Conservation (phyloP, 2,329 filamentous ascomycete genomes). For the Beauveria medogensis region DNA sequence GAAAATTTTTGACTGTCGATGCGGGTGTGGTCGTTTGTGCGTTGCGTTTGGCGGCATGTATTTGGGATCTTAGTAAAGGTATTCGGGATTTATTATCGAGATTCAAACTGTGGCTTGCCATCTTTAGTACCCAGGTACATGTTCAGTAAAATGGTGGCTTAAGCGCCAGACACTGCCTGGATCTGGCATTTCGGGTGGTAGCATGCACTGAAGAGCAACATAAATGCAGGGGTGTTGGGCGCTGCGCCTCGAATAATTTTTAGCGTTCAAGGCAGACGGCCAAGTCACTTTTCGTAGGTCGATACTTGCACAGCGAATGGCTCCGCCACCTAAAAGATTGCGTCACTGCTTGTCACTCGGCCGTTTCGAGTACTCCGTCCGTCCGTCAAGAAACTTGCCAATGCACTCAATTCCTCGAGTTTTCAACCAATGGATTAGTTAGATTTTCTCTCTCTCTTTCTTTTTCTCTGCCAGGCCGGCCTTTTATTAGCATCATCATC, state of each 20-base stretch:
- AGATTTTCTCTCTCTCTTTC: not conserved
- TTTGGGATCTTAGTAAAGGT: not conserved
- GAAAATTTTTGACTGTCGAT: not conserved
- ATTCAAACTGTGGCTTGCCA: no score
- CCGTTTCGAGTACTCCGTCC: not conserved
- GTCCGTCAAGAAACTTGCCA: not conserved
- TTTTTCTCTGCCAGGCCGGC: not conserved
- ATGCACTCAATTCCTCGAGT: not conserved
- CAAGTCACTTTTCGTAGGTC: not conserved
- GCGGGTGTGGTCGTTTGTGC: not conserved
- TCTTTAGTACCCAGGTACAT: not conserved
- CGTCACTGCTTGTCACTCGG: constrained; percentile 12
- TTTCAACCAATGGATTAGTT: not conserved
- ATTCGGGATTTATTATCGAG: no score
- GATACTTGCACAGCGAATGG: not conserved
- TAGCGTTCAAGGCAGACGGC: not conserved
- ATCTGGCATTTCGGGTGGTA: not conserved
- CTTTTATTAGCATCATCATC: not conserved
- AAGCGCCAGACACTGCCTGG: no score
- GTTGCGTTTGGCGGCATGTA: not conserved
- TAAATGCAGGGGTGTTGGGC: not conserved
- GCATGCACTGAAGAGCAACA: not conserved
- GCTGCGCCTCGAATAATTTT: not conserved
- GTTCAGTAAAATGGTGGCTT: not conserved
- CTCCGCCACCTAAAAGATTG: not conserved